These are phyloP conservation scores for Kentomonas sorsogonicus DNA, from an alignment of 208 protist species.

Conservation along the genomic window DNA sequence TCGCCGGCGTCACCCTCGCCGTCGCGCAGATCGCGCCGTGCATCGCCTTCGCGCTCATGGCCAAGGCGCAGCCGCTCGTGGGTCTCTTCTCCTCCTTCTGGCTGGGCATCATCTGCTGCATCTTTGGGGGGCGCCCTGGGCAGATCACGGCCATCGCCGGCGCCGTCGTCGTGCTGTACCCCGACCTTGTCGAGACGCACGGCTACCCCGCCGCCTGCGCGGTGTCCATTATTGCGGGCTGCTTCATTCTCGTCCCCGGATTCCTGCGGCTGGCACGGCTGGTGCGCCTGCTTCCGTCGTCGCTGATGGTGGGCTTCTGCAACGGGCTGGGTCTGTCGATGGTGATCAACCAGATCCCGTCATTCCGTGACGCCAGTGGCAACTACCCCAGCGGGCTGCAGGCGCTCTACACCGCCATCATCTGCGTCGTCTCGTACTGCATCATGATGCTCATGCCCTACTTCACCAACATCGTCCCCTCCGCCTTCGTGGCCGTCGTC, in stretches of 20 bases:
- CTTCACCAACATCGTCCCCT: constrained; percentile 41
- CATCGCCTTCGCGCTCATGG: constrained; percentile 47
- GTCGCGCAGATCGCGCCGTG: constrained; percentile 47
- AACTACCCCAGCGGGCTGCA: constrained; percentile 28
- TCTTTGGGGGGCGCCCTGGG: constrained; percentile 43
- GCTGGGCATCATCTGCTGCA: constrained; percentile 36
- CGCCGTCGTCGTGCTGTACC: constrained; percentile 51
- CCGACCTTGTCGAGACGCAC: constrained; percentile 36
- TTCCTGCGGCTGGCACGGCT: constrained; percentile 41
- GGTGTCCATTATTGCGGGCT: constrained; percentile 37
- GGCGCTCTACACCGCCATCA: constrained; percentile 38
- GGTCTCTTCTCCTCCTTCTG: constrained; percentile 56
- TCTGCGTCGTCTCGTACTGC: constrained; percentile 42
- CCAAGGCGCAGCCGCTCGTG: constrained; percentile 30
- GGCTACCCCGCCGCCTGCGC: constrained; percentile 36
- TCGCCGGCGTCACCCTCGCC: constrained; percentile 42
- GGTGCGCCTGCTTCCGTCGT: constrained; percentile 38
- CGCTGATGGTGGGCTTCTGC: constrained; percentile 55
- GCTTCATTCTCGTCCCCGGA: constrained; percentile 33
- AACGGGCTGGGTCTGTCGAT: constrained; percentile 47
- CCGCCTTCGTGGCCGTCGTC: constrained; percentile 39
- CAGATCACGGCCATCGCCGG: constrained; percentile 52
- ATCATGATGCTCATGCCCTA: constrained; percentile 58
- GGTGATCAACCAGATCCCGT: constrained; percentile 36
- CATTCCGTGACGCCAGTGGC: constrained; percentile 36